These are phyloP conservation scores for Moringa oleifera DNA, from an alignment of 345 rosid genomes.

Conservation along the genomic window DNA sequence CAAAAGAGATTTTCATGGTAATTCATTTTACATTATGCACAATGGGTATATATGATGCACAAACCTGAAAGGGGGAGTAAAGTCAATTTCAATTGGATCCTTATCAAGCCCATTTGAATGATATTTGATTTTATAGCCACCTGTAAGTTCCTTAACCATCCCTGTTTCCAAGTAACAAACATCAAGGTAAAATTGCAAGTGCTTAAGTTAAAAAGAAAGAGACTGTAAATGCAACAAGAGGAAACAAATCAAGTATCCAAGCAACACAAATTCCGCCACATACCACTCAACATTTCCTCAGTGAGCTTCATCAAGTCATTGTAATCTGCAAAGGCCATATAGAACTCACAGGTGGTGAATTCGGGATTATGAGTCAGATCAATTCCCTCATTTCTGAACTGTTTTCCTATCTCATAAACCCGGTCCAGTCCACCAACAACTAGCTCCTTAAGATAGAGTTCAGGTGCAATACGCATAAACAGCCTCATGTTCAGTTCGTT, in stretches of 20 bases:
- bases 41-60: neutral
- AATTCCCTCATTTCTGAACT: constrained; percentile 95
- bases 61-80: constrained; percentile 95
- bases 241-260: neutral
- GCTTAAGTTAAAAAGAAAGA: neutral
- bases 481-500: constrained; percentile 85
- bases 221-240: constrained; percentile 7
- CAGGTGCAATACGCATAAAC: constrained; percentile 96
- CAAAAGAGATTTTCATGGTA: neutral
- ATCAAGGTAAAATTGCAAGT: constrained; percentile 2
- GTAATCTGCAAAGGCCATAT: constrained; percentile 98
- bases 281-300: constrained; percentile 85
- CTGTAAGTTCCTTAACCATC: constrained; percentile 86
- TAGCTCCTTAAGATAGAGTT: constrained; percentile 80
- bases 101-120: constrained; percentile 81
- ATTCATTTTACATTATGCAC: neutral
- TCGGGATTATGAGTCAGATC: constrained; percentile 98
- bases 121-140: constrained; percentile 83
- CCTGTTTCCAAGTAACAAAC: constrained; percentile 33
- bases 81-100: constrained; percentile 91
- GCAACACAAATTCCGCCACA: constrained; percentile 11
- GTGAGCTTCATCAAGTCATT: constrained; percentile 88
- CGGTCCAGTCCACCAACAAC: constrained; percentile 92
- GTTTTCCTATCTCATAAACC: constrained; percentile 96
- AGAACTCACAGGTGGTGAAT: constrained; percentile 97